phyloP scores from a whole-genome alignment of 768 basidiomycete species.

The Favolaschia claudopus region DNA sequence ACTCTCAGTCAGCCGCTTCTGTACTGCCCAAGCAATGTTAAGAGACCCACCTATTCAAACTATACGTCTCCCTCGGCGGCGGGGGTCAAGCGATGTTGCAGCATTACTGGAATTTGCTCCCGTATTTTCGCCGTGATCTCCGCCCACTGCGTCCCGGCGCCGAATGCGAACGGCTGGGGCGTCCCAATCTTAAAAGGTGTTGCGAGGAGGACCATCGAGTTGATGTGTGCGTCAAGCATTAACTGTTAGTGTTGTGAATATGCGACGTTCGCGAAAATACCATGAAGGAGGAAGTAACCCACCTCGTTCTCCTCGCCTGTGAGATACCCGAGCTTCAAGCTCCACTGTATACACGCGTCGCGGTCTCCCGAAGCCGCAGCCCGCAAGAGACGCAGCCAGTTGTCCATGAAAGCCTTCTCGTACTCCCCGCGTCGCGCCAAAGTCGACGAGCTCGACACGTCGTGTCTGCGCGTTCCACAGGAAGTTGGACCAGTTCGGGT shows the following conservation, averaged over 20 bases:
- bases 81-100: constrained; percentile 88
- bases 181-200: constrained; percentile 79
- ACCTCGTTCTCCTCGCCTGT: constrained; percentile 90
- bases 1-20: neutral
- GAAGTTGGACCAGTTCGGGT: constrained; percentile 99
- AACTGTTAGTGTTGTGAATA: constrained; percentile 47
- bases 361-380: constrained; percentile 78
- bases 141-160: constrained; percentile 67
- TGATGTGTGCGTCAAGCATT: constrained; percentile 89
- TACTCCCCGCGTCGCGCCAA: constrained; percentile 94
- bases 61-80: constrained; percentile 94
- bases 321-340: constrained; percentile 86
- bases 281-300: constrained; percentile 16
- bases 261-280: neutral
- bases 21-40: neutral
- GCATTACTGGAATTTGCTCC: constrained; percentile 87
- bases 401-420: constrained; percentile 84
- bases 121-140: constrained; percentile 81
- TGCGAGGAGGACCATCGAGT: constrained; percentile 84
- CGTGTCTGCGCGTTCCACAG: constrained; percentile 77
- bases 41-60: constrained; percentile 77
- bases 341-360: constrained; percentile 72
- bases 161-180: constrained; percentile 82
- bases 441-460: constrained; percentile 90
- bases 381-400: constrained; percentile 84